Evolutionary conservation across 1,284 basidiomycete genomes (phyloP), one percentile per base, ranked within the genome.

Genomic region (Cystobasidium sp.): DNA sequence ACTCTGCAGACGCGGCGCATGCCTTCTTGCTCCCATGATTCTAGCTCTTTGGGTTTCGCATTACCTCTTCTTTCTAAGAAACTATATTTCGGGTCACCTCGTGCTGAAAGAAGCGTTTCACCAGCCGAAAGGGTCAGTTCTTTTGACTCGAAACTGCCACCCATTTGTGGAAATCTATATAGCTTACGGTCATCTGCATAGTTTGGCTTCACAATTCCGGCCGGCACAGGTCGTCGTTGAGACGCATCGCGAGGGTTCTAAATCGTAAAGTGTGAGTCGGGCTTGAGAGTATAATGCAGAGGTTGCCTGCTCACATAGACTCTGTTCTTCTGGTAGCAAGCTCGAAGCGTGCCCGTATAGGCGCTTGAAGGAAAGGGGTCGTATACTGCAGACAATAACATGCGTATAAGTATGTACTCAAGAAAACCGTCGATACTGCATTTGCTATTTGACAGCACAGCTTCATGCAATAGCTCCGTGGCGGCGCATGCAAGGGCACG

Each of bases 1-100:
- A 93, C 92, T 81, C 84, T 85, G 82, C 90, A 92, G 3, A 87
- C 90, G 1, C 83, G 87, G 73, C 90, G 86, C 91, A 94, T 92
- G 79, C 89, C 92, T 76, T 89, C 87, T 74, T 90, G 88, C 81
- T 92, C 90, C 76, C 89, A 88, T 10, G 81, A 78, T 67, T 82
- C 86, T 65, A 94, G 84, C 74, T 91, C 85, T 43, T 86, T 86
- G 0, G 77, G 77, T 22, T 67, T 24, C 3, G 51, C 44, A 24
- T 53, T 63, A 0, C 70, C 64, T 52, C 58, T 53, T 67, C 66
- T 14, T 68, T 75, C 37, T 18, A 24, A 16, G 55, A 53, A 63
- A 55, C 52, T 55, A 47, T 74, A 73, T 68, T 76, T 76, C 0
- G 69, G 53, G 75, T 74, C 63, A 20, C 65, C 55, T 52, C 79